These are phyloP conservation scores for Quercus bicolor DNA, from an alignment of 306 rosid species.

Conservation along the genomic window DNA sequence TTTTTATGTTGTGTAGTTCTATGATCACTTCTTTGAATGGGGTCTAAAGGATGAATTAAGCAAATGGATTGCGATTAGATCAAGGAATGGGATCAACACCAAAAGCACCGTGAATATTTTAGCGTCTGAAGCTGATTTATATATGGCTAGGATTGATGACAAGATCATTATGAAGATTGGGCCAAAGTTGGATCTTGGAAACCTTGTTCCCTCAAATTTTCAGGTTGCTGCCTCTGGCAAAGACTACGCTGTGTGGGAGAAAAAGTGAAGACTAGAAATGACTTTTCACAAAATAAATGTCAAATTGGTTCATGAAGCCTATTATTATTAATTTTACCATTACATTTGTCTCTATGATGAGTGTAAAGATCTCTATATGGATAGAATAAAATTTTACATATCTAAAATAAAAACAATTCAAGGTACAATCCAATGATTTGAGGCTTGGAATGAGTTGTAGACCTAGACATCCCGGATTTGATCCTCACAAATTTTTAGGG, in stretches of 20 bases:
- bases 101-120: conserved; percentile 49
- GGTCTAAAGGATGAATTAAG: conserved; percentile 52
- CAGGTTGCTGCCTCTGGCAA: conserved; percentile 47
- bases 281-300: neutral
- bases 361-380: no score
- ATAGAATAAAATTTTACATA: neutral
- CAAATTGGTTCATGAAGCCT: neutral
- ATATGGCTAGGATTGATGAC: conserved; percentile 54
- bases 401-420: no score
- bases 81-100: conserved; percentile 47
- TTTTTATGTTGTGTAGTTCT: conserved; percentile 52
- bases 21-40: conserved; percentile 73
- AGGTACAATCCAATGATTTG: no score
- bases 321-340: no score
- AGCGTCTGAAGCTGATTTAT: conserved; percentile 57
- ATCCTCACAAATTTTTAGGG: no score
- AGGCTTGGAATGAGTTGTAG: no score
- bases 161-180: conserved; percentile 76
- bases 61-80: conserved; percentile 43
- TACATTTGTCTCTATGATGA: no score
- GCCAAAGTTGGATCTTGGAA: conserved; percentile 46
- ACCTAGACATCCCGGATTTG: no score
- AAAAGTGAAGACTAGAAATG: neutral
- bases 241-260: conserved; percentile 70
- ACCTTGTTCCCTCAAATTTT: conserved; percentile 51